phyloP scores from a whole-genome alignment of 2,329 filamentous ascomycete species.

The Tolypocladium endophyticum region DNA sequence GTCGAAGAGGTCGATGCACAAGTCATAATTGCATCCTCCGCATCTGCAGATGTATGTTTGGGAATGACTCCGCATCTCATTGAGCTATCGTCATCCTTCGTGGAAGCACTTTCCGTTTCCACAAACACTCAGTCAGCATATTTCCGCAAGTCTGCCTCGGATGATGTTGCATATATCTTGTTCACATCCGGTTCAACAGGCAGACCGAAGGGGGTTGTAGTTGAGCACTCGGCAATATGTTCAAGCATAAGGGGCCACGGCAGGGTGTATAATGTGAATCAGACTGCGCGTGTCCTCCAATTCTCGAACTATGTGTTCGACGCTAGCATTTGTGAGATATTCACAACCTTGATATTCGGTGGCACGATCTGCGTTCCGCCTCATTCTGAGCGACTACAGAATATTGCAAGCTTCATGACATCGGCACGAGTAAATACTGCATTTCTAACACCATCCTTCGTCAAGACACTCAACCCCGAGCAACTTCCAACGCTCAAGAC shows the following conservation, averaged over 20 bases:
- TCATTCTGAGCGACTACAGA: background rate
- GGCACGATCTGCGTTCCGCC: constrained; percentile 5
- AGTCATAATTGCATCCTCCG: background rate
- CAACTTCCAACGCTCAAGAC: background rate
- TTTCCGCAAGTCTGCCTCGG: background rate
- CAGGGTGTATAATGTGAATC: constrained; percentile 1
- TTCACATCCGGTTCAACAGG: constrained; percentile 16
- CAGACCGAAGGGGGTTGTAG: constrained; percentile 11
- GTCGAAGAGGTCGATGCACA: background rate
- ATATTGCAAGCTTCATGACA: background rate
- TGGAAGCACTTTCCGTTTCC: background rate
- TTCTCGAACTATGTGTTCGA: constrained; percentile 7
- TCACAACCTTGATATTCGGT: constrained; percentile 2
- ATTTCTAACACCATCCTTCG: constrained; percentile 3
- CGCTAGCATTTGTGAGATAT: constrained; percentile 3
- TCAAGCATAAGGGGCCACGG: background rate
- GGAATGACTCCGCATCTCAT: background rate
- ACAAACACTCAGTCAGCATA: background rate
- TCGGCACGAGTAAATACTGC: background rate
- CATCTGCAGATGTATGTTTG: background rate
- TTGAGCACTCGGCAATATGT: constrained; percentile 9
- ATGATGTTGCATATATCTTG: constrained; percentile 9
- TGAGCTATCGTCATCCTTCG: background rate
- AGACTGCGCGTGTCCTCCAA: constrained; percentile 2
- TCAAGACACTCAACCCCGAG: background rate